phyloP scores from a whole-genome alignment of 2,329 filamentous ascomycete genomes.

The Fusarium sublunatum region DNA sequence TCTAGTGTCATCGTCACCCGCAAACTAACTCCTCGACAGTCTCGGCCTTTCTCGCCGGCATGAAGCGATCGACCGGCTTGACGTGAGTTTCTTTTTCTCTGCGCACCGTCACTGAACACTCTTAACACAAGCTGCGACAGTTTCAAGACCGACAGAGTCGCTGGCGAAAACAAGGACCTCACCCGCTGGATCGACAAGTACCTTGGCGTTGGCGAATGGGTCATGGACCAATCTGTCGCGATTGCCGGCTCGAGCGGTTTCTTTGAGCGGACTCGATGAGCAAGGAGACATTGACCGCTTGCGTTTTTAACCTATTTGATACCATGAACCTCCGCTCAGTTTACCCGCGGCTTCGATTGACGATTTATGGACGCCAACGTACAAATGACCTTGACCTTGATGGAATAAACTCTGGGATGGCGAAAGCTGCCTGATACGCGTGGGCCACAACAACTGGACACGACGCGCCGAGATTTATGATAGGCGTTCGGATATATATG shows the following conservation, averaged over 20 bases:
- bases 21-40: conserved; percentile 63
- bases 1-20: not conserved
- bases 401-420: conserved; percentile 3
- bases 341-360: conserved; percentile 19
- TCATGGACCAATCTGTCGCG: conserved; percentile 97
- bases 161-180: conserved; percentile 81
- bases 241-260: conserved; percentile 88
- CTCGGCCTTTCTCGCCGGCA: conserved; percentile 94
- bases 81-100: conserved; percentile 75
- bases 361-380: conserved; percentile 19
- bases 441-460: conserved; percentile 5
- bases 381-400: conserved; percentile 1
- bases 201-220: conserved; percentile 93
- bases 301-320: conserved; percentile 25
- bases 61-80: conserved; percentile 96
- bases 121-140: conserved; percentile 62
- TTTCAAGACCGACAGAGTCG: conserved; percentile 86
- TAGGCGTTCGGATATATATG: conserved; percentile 44
- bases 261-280: conserved; percentile 88
- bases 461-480: conserved; percentile 35
- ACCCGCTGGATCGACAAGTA: conserved; percentile 94
- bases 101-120: not conserved
- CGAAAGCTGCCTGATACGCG: conserved; percentile 20
- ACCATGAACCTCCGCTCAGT: conserved; percentile 30
- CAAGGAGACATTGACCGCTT: conserved; percentile 1